These are phyloP conservation scores for Lavandula angustifolia DNA, from an alignment of 257 asterid genomes.

Conservation along the genomic window DNA sequence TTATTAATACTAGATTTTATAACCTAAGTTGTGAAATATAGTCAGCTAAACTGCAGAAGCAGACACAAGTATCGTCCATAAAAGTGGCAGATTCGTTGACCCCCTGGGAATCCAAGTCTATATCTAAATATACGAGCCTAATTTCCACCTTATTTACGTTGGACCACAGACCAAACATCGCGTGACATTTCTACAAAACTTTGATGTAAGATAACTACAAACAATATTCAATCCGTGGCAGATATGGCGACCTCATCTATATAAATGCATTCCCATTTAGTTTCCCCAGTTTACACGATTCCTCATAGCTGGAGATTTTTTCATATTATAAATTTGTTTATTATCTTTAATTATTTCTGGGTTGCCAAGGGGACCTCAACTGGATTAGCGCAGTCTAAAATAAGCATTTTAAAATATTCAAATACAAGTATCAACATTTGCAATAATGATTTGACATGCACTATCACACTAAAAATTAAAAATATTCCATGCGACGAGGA, in stretches of 20 bases:
- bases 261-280: conserved; percentile 43
- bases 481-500: too few relatives aligned
- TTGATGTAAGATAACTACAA: conserved; percentile 37
- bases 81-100: conserved; percentile 32
- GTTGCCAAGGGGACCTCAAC: too few relatives aligned
- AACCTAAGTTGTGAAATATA: conserved; percentile 29
- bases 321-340: background rate
- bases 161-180: conserved; percentile 36
- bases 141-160: conserved; percentile 38
- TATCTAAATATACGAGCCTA: conserved; percentile 36
- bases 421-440: too few relatives aligned
- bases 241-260: conserved; percentile 31
- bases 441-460: too few relatives aligned
- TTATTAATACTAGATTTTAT: too few relatives aligned
- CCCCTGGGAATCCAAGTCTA: conserved; percentile 24
- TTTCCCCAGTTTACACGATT: conserved; percentile 51
- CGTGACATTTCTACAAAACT: conserved; percentile 26
- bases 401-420: too few relatives aligned
- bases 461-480: too few relatives aligned
- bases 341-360: too few relatives aligned
- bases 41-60: conserved; percentile 24
- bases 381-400: too few relatives aligned
- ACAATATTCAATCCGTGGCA: conserved; percentile 38
- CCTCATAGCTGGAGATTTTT: conserved; percentile 22
- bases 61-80: conserved; percentile 31